A percentile compares a stretch with the other conserved stretches of the same genome.
These are phyloP conservation scores for Cardamine chenopodiifolia DNA, from an alignment of 345 rosid genomes.

Conservation along the genomic window DNA sequence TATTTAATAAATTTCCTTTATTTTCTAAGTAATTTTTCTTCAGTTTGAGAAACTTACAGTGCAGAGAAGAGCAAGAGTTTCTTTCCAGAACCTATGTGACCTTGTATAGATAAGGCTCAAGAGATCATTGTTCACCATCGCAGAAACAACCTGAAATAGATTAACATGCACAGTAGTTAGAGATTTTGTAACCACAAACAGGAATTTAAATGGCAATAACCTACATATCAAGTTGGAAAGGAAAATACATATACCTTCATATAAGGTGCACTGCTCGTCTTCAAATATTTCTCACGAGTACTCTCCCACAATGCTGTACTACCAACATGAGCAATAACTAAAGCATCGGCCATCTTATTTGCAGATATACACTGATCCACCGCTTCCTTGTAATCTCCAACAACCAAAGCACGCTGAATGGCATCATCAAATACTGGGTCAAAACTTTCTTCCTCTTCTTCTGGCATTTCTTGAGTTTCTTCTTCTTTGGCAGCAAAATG, in stretches of 20 bases:
- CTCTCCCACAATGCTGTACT: constrained; percentile 89
- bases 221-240: constrained; percentile 11
- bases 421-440: constrained; percentile 82
- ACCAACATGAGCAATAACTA: constrained; percentile 95
- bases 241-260: constrained; percentile 57
- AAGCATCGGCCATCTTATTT: constrained; percentile 92
- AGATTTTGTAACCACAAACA: constrained; percentile 22
- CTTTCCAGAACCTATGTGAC: constrained; percentile 92
- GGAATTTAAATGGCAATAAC: constrained; percentile 13
- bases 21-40: constrained; percentile 4
- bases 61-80: constrained; percentile 92
- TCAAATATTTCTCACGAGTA: constrained; percentile 84
- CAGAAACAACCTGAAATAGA: constrained; percentile 79
- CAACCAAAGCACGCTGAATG: constrained; percentile 88
- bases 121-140: constrained; percentile 95
- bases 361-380: constrained; percentile 84
- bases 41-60: constrained; percentile 59
- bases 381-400: constrained; percentile 94
- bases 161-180: constrained; percentile 19
- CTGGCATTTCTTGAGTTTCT: constrained; percentile 52
- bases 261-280: constrained; percentile 74
- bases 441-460: constrained; percentile 59
- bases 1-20: neutral
- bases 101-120: constrained; percentile 71
- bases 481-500: constrained; percentile 45